Base-by-base conservation (phyloP, 192 early-diverging fungal genomes). In the Podila epicladia region DNA sequence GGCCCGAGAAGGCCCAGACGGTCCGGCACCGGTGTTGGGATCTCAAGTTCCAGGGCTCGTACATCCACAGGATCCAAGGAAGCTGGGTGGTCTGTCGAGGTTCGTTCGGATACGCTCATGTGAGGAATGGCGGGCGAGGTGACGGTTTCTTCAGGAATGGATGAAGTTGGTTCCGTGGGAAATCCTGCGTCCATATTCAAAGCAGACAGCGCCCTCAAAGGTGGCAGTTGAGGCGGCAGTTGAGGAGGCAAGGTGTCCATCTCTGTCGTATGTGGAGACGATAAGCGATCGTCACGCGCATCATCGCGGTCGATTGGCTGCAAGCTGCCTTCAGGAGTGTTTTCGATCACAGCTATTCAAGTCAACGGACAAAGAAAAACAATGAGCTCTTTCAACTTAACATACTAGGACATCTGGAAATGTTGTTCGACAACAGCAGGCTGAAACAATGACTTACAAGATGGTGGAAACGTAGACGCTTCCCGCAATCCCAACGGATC, bases 1-100 rank as follows among this genome's bases (percentile, higher is more conserved):
- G 76, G 76, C 7, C 76, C 76, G 5, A 79, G 29, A 8, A 79
- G 62, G 15, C 58, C 76, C 5, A 72, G 65, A 7, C 70, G 64
- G 35, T 79, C 70, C 3, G 59, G 59, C 17, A 33, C 28, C 1
- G 22, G 70, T 24, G 64, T 31, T 9, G 64, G 33, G 17, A 35
- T 63, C 62, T 12, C 35, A 20, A 19, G 13, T 50, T 32, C n/a
- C 17, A 13, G n/a, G 5, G 50, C 15, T 15, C 29, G 13, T 8
- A 17, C 5, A 9, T 37, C 37, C 12, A 38, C 62, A 17, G 41
- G 41, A 9, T 37, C 35, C 13, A 45, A 45, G 15, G 41, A 11
- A 15, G 4, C 3, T 45, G 15, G 15, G 41, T 45, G 13, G 12
- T 45, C 15, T 1, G 12, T 45, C 7, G 41, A 45, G 41, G 41